Base-by-base conservation (phyloP, 768 basidiomycete species). In the Lactarius pseudohatsudake region DNA sequence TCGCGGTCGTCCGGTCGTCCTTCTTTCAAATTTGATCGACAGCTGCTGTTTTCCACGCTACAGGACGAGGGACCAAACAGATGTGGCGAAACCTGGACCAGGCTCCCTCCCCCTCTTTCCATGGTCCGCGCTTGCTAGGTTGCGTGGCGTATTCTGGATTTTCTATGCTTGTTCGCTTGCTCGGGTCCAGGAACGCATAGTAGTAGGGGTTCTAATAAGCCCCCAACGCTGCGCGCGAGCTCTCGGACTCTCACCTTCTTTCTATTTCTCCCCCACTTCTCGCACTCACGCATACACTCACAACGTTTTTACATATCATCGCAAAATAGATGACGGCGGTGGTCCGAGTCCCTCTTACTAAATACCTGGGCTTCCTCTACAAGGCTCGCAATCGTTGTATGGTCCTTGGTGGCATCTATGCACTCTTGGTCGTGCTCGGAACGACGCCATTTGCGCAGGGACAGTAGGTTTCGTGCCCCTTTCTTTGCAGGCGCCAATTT, bases 371-470 rank as follows among this genome's bases (percentile, higher is more conserved):
- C 30, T 55, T 73, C 6, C 65, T 80, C 55, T 9, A 66, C 20
- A 72, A 71, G 28, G 74, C 78, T 53, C 74, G 77, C 65, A 68
- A 64, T 22, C 66, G 74, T 56, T 71, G 79, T 40, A 57, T 77
- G 28, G 75, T 79, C 59, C 75, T 82, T 28, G 85, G 85, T 32
- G 81, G 75, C 22, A 58, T 85, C 43, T 92, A 92, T 75, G 75
- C 80, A 36, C 64, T 74, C 28, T 62, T 84, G 2, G 74, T 93
- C 6, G 71, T 79, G 0, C 75, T 88, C 16, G 75, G 90, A 60
- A 77, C 79, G 9, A 77, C 87, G 7, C 90, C 91, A 20, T 84
- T 79, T 67, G 79, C 91, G 62, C 91, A 93, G 76, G 80, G 83
- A 47, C 85, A 90, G 90, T 89, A 70, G 76, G 90, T 80, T 56